Base-by-base conservation (phyloP, 768 basidiomycete genomes). In the Hemileccinum impolitum region DNA sequence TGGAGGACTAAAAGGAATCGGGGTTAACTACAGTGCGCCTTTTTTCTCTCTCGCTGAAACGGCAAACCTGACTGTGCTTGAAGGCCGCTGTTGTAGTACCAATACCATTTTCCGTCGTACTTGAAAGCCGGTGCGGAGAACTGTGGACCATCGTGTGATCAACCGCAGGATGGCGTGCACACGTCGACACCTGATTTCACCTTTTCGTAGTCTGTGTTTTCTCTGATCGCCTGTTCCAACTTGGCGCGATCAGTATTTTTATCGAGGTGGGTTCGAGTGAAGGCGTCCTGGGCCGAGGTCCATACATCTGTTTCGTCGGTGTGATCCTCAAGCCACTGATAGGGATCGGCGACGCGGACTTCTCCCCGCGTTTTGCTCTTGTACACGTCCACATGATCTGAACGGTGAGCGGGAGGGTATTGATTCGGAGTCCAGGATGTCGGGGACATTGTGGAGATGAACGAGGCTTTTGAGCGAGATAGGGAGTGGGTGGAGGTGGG, bases 41-140 rank as follows among this genome's bases (percentile, higher is more conserved):
- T 23, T n/a, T n/a, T n/a, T n/a, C n/a, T n/a, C 6, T n/a, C 4
- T n/a, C 1, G 9, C 15, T 4, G 17, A 43, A 46, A 28, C 19
- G 39, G 57, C 64, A 34, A 21, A 70, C 69, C 70, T 45, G 78
- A 72, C 60, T 90, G 88, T 1, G 84, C 74, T 53, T 89, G 82
- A 23, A 91, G 75, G 26, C 89, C 90, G 45, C 78, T 82, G 67
- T 92, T 90, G 60, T 84, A 78, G 59, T 76, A 79, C 86, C 88
- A 89, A 58, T 92, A 93, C 84, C 87, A 92, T 42, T 76, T 77
- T 14, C 75, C 77, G 57, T 90, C 87, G 13, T 81, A 72, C 52
- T 80, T 78, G 45, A 86, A 63, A 8, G 61, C 55, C 0, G 89
- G 90, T 0, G 81, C 70, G 18, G 78, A 79, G 63, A 87, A 87